Percentiles rank a stretch among this genome's conserved stretches.
phyloP scores from a whole-genome alignment of 306 rosid species.

The Fragaria iinumae region DNA sequence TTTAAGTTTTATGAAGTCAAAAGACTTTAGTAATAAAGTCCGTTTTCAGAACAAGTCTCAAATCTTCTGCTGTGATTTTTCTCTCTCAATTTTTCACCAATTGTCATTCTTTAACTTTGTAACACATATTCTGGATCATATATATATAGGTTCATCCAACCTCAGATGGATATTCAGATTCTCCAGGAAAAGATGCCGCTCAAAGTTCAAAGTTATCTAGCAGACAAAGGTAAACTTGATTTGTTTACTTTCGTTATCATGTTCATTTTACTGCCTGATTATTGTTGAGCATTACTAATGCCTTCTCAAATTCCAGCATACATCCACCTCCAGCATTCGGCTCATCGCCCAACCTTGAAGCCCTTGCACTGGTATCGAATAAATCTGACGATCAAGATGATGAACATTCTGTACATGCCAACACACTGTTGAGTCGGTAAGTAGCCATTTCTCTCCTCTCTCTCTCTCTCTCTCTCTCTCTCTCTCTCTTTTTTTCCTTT shows the following conservation, averaged over 20 bases:
- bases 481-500: background rate
- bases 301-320: conserved; percentile 44
- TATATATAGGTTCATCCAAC: conserved; percentile 69
- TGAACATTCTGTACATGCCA: conserved; percentile 70
- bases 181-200: conserved; percentile 44
- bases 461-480: no score
- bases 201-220: conserved; percentile 48
- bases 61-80: background rate
- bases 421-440: conserved; percentile 54
- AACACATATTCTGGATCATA: conserved; percentile 23
- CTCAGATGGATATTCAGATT: conserved; percentile 56
- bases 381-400: conserved; percentile 49
- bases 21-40: background rate
- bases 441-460: conserved; percentile 4
- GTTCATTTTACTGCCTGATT: conserved; percentile 14
- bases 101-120: conserved; percentile 5
- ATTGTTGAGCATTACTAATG: conserved; percentile 29
- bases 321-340: conserved; percentile 99
- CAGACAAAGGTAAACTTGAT: conserved; percentile 55
- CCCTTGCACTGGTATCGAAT: conserved; percentile 75
- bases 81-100: background rate
- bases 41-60: background rate
- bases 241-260: background rate
- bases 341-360: conserved; percentile 97
- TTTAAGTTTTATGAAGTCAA: background rate